phyloP scores from a whole-genome alignment of 371 early-diverging fungal genomes.

The Synchytrium microbalum region DNA sequence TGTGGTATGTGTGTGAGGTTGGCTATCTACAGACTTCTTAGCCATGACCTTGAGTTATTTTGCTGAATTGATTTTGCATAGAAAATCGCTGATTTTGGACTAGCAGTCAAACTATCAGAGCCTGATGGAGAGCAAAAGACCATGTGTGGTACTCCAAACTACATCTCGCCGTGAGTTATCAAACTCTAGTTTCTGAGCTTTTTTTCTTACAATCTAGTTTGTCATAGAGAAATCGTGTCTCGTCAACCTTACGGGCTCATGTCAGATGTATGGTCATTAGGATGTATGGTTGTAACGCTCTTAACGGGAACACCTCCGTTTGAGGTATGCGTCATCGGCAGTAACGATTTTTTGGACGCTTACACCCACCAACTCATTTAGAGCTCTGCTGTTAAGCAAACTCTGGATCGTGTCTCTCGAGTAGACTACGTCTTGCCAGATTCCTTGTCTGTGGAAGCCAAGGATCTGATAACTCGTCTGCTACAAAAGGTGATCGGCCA shows the following conservation, averaged over 20 bases:
- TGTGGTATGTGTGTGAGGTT: slow-evolving; percentile 25
- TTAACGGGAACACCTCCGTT: slow-evolving; percentile 58
- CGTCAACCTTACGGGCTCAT: slow-evolving; percentile 51
- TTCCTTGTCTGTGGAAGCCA: slow-evolving; percentile 25
- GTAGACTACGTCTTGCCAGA: slow-evolving; percentile 37
- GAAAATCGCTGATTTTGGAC: slow-evolving; percentile 73
- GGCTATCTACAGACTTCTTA: not conserved
- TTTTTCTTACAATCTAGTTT: slow-evolving; percentile 5
- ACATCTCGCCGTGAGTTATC: slow-evolving; percentile 63
- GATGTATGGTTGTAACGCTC: slow-evolving; percentile 54
- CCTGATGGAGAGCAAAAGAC: slow-evolving; percentile 45
- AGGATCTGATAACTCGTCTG: slow-evolving; percentile 32
- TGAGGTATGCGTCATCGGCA: slow-evolving; percentile 33
- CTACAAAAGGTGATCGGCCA: slow-evolving; percentile 30
- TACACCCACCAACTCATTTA: slow-evolving; percentile 8
- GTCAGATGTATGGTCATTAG: slow-evolving; percentile 58
- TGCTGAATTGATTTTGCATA: slow-evolving; percentile 13
- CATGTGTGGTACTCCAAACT: slow-evolving; percentile 73
- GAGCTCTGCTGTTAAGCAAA: slow-evolving; percentile 37
- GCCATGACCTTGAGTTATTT: not conserved
- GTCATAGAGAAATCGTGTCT: slow-evolving; percentile 40
- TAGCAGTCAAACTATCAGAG: slow-evolving; percentile 41
- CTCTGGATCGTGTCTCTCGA: slow-evolving; percentile 36
- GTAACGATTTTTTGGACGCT: not conserved
- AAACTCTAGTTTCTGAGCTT: slow-evolving; percentile 10